Conservation (phyloP, 2,329 filamentous ascomycete species). For the Harringtonia lauricola region DNA sequence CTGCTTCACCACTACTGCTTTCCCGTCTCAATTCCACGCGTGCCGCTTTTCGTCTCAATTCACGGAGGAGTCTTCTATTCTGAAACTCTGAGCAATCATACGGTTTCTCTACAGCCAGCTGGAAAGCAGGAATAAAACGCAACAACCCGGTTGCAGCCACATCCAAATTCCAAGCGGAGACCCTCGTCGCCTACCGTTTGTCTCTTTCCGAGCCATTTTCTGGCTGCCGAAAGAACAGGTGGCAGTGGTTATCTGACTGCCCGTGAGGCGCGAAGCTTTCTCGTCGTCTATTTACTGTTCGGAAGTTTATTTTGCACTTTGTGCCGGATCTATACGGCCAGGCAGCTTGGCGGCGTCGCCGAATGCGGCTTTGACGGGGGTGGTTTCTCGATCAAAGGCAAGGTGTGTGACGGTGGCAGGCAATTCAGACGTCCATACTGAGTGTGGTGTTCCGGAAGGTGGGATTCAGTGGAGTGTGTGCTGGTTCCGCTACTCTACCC, state of each 20-base stretch:
- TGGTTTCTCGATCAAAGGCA: neutral
- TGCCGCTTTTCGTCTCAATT: neutral
- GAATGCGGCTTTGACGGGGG: neutral
- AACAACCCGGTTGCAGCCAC: too few species aligned
- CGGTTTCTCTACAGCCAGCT: too few species aligned
- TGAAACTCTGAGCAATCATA: neutral
- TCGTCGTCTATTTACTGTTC: too few species aligned
- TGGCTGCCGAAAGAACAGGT: too few species aligned
- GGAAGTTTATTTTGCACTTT: too few species aligned
- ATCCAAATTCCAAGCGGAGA: too few species aligned
- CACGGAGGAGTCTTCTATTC: neutral
- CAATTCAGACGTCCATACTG: neutral
- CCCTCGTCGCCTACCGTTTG: too few species aligned
- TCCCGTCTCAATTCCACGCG: neutral
- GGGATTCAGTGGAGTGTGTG: neutral
- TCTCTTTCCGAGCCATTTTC: too few species aligned
- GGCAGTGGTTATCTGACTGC: too few species aligned
- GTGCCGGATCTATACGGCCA: neutral
- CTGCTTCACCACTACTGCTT: neutral
- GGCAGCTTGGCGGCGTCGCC: conserved; percentile 3
- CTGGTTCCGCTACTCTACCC: neutral
- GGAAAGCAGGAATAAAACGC: too few species aligned
- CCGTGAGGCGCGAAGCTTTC: too few species aligned
- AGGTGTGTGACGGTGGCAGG: conserved; percentile 6
- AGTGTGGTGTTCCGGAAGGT: neutral